These are phyloP conservation scores for Debaryomyces udenii DNA, from an alignment of 1,139 yeast species.

Conservation along the genomic window DNA sequence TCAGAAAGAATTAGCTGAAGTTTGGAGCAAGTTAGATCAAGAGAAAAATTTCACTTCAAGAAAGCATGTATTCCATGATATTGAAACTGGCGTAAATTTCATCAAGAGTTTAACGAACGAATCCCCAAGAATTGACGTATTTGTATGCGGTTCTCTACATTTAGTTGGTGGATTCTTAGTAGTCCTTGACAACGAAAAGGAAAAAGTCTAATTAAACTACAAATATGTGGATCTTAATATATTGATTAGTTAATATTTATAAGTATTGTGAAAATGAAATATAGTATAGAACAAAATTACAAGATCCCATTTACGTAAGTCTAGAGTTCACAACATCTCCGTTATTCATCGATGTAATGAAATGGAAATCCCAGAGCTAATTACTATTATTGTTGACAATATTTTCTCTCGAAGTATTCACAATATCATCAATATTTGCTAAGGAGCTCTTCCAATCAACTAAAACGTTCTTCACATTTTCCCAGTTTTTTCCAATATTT, in stretches of 20 bases:
- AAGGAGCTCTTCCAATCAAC: constrained; percentile 46
- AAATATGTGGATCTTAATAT: neutral
- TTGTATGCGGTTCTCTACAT: constrained; percentile 93
- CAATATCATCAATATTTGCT: constrained; percentile 46
- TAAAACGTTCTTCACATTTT: constrained; percentile 38
- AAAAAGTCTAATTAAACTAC: constrained; percentile 17
- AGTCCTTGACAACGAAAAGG: constrained; percentile 62
- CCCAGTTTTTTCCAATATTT: constrained; percentile 35
- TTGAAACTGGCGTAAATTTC: constrained; percentile 71
- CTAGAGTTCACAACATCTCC: neutral
- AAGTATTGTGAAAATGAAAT: neutral
- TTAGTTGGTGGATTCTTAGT: constrained; percentile 92
- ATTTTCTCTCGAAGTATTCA: constrained; percentile 48
- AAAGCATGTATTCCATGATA: constrained; percentile 66
- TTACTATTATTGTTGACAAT: constrained; percentile 35
- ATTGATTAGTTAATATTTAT: constrained; percentile 3
- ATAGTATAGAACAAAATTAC: constrained; percentile 1
- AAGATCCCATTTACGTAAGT: constrained; percentile 4
- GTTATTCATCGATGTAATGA: too few species aligned
- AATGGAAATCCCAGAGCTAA: neutral
- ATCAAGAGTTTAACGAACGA: constrained; percentile 48
- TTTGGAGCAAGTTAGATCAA: constrained; percentile 65
- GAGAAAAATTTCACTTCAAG: constrained; percentile 26
- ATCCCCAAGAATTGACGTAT: constrained; percentile 58
- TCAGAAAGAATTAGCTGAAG: constrained; percentile 73